Percentiles rank a stretch among this genome's conserved stretches.
phyloP scores from a whole-genome alignment of 495 filamentous ascomycete species.

The Aspergillus homomorphus region DNA sequence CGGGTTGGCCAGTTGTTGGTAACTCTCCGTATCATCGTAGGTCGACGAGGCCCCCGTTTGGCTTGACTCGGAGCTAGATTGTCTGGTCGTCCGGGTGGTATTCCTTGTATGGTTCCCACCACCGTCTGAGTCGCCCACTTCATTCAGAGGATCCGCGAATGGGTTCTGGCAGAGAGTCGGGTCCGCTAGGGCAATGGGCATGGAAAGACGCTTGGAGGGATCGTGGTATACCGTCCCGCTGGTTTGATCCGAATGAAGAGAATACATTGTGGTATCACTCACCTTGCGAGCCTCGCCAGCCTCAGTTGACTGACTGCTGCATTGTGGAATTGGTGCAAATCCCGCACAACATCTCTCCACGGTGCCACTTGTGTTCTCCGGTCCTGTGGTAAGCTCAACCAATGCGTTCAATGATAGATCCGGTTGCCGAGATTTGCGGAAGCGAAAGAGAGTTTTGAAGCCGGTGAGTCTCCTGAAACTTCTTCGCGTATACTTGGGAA shows the following conservation, averaged over 20 bases:
- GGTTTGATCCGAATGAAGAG: conserved; percentile 31
- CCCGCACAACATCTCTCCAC: background rate
- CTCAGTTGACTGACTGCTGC: conserved; percentile 3
- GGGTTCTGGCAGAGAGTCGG: conserved; percentile 9
- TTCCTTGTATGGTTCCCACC: conserved; percentile 12
- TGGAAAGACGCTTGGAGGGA: conserved; percentile 25
- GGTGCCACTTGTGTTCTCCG: background rate
- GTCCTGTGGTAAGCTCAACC: background rate
- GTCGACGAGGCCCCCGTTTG: background rate
- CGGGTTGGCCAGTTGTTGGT: conserved; percentile 7
- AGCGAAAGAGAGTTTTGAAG: conserved; percentile 19
- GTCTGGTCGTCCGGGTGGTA: conserved; percentile 12
- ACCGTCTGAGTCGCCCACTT: background rate
- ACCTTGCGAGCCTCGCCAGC: conserved; percentile 22
- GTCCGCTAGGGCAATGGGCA: conserved; percentile 19
- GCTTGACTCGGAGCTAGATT: conserved; percentile 12
- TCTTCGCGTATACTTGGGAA: conserved; percentile 3
- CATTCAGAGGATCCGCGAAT: conserved; percentile 12
- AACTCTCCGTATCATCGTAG: background rate
- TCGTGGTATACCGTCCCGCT: conserved; percentile 31
- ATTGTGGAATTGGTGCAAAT: background rate
- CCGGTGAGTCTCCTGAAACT: conserved; percentile 16
- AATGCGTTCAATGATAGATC: background rate
- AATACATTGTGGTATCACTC: conserved; percentile 28
- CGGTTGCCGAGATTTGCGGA: conserved; percentile 11